Evolutionary conservation across 1,284 basidiomycete genomes (phyloP).

Genomic region (Polyporus tsugae): DNA sequence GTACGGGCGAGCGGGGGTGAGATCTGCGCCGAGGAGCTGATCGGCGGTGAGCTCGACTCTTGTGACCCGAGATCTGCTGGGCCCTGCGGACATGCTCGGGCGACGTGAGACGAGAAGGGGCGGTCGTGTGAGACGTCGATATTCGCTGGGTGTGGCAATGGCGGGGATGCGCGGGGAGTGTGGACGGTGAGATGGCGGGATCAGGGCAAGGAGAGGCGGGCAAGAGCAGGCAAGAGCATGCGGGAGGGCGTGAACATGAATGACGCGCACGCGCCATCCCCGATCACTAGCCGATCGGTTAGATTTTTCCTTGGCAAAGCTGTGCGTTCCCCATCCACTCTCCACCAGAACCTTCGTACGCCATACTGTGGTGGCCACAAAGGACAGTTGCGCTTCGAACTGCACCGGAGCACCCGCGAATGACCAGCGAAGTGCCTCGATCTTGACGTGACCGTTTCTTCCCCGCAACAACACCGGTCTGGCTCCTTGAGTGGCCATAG

Average conservation of each 20-base stretch:
- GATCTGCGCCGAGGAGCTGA: slow-evolving; percentile 31
- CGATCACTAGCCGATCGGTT: not conserved
- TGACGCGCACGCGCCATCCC: not conserved
- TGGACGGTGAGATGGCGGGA: not conserved
- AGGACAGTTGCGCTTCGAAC: too few species aligned
- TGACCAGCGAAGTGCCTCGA: not conserved
- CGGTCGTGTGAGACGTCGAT: not conserved
- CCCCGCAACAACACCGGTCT: not conserved
- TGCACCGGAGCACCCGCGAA: not conserved
- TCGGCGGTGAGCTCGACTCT: slow-evolving; percentile 32
- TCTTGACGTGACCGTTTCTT: not conserved
- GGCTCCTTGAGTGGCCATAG: not conserved
- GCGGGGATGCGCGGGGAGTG: not conserved
- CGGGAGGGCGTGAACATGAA: not conserved
- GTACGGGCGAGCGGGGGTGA: slow-evolving; percentile 23
- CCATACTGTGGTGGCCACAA: too few species aligned
- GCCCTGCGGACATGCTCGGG: slow-evolving; percentile 20
- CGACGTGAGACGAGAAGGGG: not conserved
- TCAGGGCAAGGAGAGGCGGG: not conserved
- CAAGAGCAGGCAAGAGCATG: not conserved
- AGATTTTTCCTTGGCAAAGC: not conserved
- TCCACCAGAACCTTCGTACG: not conserved
- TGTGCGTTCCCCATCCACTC: not conserved
- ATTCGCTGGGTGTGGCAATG: not conserved
- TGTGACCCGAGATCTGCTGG: slow-evolving; percentile 27